Evolutionary conservation across 2,329 filamentous ascomycete species (phyloP), one percentile per base, ranked within the genome.

Genomic region (Fusarium nygamai): DNA sequence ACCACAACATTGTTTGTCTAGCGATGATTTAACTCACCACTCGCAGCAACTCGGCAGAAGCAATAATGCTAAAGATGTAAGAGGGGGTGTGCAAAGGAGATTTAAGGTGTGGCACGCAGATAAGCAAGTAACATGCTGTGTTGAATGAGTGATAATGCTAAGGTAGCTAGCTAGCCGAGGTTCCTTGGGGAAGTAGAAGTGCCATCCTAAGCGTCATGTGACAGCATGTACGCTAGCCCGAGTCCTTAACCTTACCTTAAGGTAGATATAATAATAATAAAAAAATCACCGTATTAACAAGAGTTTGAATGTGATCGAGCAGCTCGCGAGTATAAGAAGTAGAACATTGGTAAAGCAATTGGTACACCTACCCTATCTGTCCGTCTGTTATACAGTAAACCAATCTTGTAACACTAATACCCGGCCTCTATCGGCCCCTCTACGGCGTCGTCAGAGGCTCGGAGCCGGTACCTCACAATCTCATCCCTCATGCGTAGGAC

Each of bases 341-440:
- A 12, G 34, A 46, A 34, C 20, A 60, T 64, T 17, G 17, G 33
- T n/a, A 17, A 69, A 17, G 19, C 36, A 48, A 34, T 44, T 17
- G 8, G 22, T 29, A 38, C 50, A 27, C 8, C 8, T 36, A 51
- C 31, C 31, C 31, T 41, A 50, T 19, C 36, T n/a, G 17, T 33
- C 13, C 10, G 6, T 33, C 20, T 36, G 22, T 44, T 22, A 2
- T 46, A 13, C 24, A 36, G 16, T 4, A 19, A 22, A n/a, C 22
- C 33, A 64, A 36, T 64, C 22, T 44, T 22, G 34, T 48, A 17
- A 29, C n/a, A 64, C 59, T 13, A 7, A 10, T 20, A 43, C 56
- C 71, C 57, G 60, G 71, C 57, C 60, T 72, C 64, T 44, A 36
- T 74, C 71, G 72, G 72, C 71, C 60, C n/a, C 71, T 41, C 39